Evolutionary conservation across 805 yeast species (phyloP), one percentile per base, ranked within the genome.

Genomic region (Blastobotrys americana): DNA sequence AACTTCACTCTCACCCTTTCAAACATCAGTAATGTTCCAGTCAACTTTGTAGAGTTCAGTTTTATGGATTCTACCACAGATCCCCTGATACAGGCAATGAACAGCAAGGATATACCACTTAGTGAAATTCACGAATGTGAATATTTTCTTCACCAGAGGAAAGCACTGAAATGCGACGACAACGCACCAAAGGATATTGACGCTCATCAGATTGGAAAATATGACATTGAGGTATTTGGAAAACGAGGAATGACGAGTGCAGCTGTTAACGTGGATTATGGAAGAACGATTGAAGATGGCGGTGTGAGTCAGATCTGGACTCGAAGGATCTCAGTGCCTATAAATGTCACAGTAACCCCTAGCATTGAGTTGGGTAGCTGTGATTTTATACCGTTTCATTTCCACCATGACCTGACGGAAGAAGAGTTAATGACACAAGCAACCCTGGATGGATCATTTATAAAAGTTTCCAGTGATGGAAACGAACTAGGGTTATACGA

Each of bases 51-150:
- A 27, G 70, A 78, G 3, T 79, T 83, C 49, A 73, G 78, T 4
- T 79, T 80, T 52, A 69, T 77, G 66, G 95, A 86, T 56, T 81
- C 93, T 0, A 81, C 93, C 0, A 72, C 76, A 4, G 88, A 79
- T 25, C 76, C 82, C 0, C 61, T 84, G 43, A 75, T 71, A 47
- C 67, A 72, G n/a, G 75, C 78, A 9, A 62, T 84, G 27, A 45
- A 55, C 1, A 71, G 68, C 37, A 67, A 68, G 25, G 62, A 65
- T 2, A 56, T 78, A 4, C 73, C 80, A 0, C 74, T 80, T 0
- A 70, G 75, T 42, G 95, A 85, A 42, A 64, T 78, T 3, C 78
- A 84, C 59, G 95, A 86, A 57, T 69, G 81, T 45, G 96, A 86
- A 56, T 82, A 81, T 67, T 75, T 74, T 52, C 55, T 86, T 41